phyloP scores from a whole-genome alignment of 225 moss, liverwort and hornwort species.

The Polytrichum formosum region DNA sequence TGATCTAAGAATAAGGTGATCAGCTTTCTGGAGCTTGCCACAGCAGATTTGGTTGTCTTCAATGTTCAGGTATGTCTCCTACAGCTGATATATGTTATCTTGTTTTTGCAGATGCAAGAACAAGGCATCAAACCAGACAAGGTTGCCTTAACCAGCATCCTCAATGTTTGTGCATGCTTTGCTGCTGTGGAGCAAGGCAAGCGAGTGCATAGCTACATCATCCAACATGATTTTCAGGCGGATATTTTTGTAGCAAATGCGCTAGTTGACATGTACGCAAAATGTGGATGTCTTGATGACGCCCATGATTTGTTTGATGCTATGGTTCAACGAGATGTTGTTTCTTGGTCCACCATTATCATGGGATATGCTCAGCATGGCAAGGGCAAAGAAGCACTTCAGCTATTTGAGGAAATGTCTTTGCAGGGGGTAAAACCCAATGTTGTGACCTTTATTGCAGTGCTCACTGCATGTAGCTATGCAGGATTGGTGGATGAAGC shows the following conservation, averaged over 20 bases:
- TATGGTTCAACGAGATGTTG: neutral
- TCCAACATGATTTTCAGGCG: neutral
- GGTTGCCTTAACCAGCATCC: neutral
- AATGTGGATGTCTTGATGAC: neutral
- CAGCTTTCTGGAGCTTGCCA: too few species aligned
- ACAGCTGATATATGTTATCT: neutral
- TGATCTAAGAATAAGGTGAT: too few species aligned
- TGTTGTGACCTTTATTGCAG: conserved; percentile 39
- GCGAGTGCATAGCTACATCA: neutral
- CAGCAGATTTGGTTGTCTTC: too few species aligned
- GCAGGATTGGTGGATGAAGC: conserved; percentile 34
- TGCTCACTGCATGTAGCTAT: conserved; percentile 42
- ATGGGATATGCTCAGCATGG: neutral
- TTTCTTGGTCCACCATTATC: conserved; percentile 5
- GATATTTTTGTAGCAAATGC: neutral
- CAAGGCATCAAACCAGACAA: neutral
- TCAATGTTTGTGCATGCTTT: neutral
- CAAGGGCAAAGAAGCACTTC: neutral
- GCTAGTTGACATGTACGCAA: neutral
- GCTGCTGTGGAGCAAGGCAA: neutral
- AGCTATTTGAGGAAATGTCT: neutral
- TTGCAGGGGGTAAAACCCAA: conserved; percentile 20
- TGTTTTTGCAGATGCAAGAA: neutral
- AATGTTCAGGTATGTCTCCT: too few species aligned
- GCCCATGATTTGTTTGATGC: neutral